Evolutionary conservation across 2,329 filamentous ascomycete genomes (phyloP), one percentile per base, ranked within the genome.

Genomic region (Didymella pinodella): DNA sequence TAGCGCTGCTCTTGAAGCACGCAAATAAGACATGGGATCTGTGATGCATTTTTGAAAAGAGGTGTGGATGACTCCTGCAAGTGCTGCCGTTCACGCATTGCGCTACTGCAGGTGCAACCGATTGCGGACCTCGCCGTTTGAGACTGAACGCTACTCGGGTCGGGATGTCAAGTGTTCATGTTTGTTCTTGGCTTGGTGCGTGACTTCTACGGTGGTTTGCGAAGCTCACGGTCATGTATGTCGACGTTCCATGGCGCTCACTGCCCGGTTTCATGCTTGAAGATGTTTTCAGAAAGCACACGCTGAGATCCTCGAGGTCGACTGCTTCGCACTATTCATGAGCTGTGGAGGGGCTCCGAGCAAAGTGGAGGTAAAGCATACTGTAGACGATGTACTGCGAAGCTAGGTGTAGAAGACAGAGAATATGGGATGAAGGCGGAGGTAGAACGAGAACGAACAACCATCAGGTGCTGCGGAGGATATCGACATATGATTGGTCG

Each of bases 381-480:
- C 18, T 18, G 18, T 18, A 31, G 8, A 34, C 14, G 32, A 34
- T 11, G 32, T n/a, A 6, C 32, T 34, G 32, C 32, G 11, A 34
- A 34, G 32, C 32, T 2, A 36, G 18, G 18, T 18, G 18, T 18
- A 18, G 32, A 36, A 3, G 7, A 4, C 6, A 4, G 32, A n/a
- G 16, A n/a, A 7, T 22, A 22, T 22, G 22, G 16, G 7, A n/a
- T 5, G 14, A n/a, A 18, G 14, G 18, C 18, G 18, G 5, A 18
- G 12, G 11, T 5, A 12, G 14, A 16, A 3, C 2, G 5, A 1
- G 8, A 7, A n/a, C 6, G 36, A 4, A n/a, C 20, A 18, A 40
- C 36, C n/a, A 40, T 8, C n/a, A 40, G 7, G 7, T 40, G 36
- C 20, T 53, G 56, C 56, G 56, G 56, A 54, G 50, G 45, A 40